A percentile compares a stretch with the other conserved stretches of the same genome.
Evolutionary conservation across 176 grass and related monocot genomes (phyloP).

Genomic region (Bolboschoenus planiculmis): DNA sequence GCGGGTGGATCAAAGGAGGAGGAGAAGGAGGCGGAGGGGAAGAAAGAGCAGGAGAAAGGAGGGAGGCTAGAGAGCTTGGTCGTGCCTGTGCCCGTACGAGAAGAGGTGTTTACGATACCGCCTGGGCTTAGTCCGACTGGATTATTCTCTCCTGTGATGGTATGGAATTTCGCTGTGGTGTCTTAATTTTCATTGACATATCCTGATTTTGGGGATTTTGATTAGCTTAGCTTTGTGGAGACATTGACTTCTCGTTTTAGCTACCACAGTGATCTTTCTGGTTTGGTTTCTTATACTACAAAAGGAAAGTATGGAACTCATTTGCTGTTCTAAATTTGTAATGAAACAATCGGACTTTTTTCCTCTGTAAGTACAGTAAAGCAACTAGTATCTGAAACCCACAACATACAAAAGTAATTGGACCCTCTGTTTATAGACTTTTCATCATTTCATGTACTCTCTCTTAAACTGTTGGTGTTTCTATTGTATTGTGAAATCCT

Average conservation of each 20-base stretch:
- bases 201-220: background rate
- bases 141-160: slow-evolving; percentile 29
- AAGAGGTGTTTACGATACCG: slow-evolving; percentile 28
- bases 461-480: background rate
- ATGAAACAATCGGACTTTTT: slow-evolving; percentile 13
- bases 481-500: background rate
- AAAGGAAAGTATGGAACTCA: slow-evolving; percentile 17
- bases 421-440: background rate
- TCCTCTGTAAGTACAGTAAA: background rate
- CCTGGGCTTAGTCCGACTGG: slow-evolving; percentile 28
- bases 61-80: slow-evolving; percentile 6
- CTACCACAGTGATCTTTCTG: background rate
- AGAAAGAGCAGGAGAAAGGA: slow-evolving; percentile 19
- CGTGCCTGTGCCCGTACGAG: background rate
- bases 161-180: background rate
- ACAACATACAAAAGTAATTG: background rate
- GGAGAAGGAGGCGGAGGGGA: background rate
- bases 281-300: slow-evolving; percentile 8
- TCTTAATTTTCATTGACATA: background rate
- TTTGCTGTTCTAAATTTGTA: slow-evolving; percentile 18
- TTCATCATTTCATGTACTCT: background rate
- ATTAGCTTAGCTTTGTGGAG: background rate
- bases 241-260: background rate
- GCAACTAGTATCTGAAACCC: background rate
- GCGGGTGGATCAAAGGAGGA: background rate